Evolutionary conservation across 257 asterid species (phyloP).

Genomic region (Cynanchum wilfordii): DNA sequence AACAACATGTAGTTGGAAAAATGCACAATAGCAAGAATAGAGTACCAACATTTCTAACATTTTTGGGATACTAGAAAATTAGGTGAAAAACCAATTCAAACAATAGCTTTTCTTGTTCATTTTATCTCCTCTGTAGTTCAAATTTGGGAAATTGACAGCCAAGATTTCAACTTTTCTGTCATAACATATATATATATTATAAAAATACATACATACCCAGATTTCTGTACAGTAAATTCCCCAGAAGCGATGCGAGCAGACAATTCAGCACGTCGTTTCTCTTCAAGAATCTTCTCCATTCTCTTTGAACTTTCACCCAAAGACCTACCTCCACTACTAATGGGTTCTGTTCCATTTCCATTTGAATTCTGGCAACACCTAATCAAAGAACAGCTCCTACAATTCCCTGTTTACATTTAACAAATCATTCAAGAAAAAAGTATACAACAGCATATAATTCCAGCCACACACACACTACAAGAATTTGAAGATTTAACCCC

Average conservation of each 20-base stretch:
- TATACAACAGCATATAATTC: background rate
- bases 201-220: constrained; percentile 44
- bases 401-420: constrained; percentile 36
- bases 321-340: constrained; percentile 11
- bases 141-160: background rate
- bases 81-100: background rate
- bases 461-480: background rate
- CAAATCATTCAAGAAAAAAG: background rate
- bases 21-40: background rate
- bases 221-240: constrained; percentile 64
- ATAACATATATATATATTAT: no score
- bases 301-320: constrained; percentile 43
- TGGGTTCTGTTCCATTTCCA: constrained; percentile 46
- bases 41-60: background rate
- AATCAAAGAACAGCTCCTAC: constrained; percentile 23
- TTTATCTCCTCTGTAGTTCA: background rate
- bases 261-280: constrained; percentile 70
- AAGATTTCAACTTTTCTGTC: background rate
- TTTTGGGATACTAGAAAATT: background rate
- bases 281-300: constrained; percentile 54
- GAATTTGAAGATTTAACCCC: background rate
- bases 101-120: background rate
- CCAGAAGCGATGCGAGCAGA: constrained; percentile 89
- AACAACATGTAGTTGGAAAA: constrained; percentile 10
- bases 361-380: constrained; percentile 48